Evolutionary conservation across 164 flowering plant genomes (phyloP), one percentile per base, ranked within the genome.

Genomic region (Warburgia ugandensis): DNA sequence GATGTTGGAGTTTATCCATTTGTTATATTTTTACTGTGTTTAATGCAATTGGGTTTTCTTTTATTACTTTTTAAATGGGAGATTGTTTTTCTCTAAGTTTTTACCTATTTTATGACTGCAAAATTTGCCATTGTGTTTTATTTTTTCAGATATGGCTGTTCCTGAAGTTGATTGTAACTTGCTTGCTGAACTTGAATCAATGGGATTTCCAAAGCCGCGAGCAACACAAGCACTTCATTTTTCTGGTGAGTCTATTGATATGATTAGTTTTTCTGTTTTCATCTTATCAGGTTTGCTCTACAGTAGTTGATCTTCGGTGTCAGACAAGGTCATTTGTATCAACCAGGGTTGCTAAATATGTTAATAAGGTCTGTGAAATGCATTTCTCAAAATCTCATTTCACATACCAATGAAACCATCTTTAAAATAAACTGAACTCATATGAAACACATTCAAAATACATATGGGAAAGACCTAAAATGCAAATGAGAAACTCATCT

Each of bases 141-240:
- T 43, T 27, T 36, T 14, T 40, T 21, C 54, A 91, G 96, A 88
- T 57, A 80, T 92, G 99, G 78, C 73, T 66, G 92, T 79, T 54
- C 95, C 99, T 4, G 97, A 86, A 60, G 99, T 92, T 46, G 74
- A 84, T 61, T 68, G 74, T 65, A 74, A 80, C 23, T 54, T 92
- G 49, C 79, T 92, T 19, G 75, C 64, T 53, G 94, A 92, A 66
- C 88, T 92, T 46, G 94, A 82, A 67, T 67, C 58, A 36, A 92
- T 92, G 99, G 99, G 94, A 22, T 92, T 92, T 57, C 60, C 94
- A 12, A 62, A 64, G n/a, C 80, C 84, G 52, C 74, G 83, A 30
- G 95, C 94, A 5, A 88, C 82, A 25, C 73, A 97, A 6, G 95
- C 95, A 39, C 96, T 92, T 58, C 83, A 86, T 66, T 88, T 42